A percentile compares a stretch with the other conserved stretches of the same genome.
Conservation (phyloP, 495 filamentous ascomycete genomes). For the Aspergillus diversus region DNA sequence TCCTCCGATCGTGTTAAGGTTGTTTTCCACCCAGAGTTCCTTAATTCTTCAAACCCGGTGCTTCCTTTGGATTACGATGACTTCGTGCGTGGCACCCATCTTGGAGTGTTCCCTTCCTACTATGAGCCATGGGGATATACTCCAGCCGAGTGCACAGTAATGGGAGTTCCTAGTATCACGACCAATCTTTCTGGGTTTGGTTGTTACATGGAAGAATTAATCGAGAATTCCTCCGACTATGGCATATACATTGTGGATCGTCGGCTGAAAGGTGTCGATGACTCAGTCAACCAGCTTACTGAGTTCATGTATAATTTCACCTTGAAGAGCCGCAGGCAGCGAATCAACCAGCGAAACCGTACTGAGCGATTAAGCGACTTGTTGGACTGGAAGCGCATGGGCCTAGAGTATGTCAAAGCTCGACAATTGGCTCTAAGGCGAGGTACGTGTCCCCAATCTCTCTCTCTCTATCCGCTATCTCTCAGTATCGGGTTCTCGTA, state of each 20-base stretch:
- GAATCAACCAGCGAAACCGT: conserved; percentile 98
- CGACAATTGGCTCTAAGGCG: conserved; percentile 87
- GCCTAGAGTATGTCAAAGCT: conserved; percentile 98
- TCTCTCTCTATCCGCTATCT: not conserved
- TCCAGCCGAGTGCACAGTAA: conserved; percentile 96
- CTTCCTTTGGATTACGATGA: conserved; percentile 97
- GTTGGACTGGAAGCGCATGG: conserved; percentile 99
- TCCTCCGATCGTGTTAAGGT: conserved; percentile 94
- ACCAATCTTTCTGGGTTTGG: conserved; percentile 98
- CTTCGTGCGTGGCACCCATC: conserved; percentile 94
- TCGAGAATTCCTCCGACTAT: conserved; percentile 96
- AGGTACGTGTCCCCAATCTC: conserved; percentile 45
- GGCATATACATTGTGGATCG: conserved; percentile 99
- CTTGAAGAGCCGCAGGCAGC: conserved; percentile 89
- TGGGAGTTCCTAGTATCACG: conserved; percentile 98
- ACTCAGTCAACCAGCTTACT: conserved; percentile 92
- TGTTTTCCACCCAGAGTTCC: conserved; percentile 96
- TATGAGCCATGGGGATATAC: conserved; percentile 99
- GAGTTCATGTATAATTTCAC: conserved; percentile 95
- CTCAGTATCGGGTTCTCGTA: conserved; percentile 2
- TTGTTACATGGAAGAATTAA: conserved; percentile 99
- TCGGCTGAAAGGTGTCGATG: conserved; percentile 92
- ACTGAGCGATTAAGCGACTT: conserved; percentile 94
- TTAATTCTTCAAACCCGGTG: conserved; percentile 93
- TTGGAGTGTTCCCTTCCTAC: conserved; percentile 96